These are phyloP conservation scores for Anisodus tanguticus DNA, from an alignment of 257 asterid species.

Conservation along the genomic window DNA sequence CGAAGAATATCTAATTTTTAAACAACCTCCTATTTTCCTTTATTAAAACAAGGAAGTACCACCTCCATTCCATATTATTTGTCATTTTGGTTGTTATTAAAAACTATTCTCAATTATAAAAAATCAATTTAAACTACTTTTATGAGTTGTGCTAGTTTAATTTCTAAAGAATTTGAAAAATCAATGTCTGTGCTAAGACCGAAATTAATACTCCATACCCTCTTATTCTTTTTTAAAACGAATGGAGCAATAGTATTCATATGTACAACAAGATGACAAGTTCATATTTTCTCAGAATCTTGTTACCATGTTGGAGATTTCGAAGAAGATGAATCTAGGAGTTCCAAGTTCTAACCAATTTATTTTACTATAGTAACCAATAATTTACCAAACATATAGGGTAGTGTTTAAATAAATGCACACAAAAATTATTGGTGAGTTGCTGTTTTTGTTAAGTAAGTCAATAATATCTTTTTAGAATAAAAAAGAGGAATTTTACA, in stretches of 20 bases:
- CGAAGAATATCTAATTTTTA: not conserved
- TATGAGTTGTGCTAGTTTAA: not conserved
- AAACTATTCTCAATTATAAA: not conserved
- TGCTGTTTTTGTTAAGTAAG: not conserved
- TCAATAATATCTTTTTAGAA: not conserved
- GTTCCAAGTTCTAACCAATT: not conserved
- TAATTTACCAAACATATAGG: not conserved
- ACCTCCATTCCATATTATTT: not conserved
- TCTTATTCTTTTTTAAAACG: not conserved
- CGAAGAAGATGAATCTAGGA: not conserved
- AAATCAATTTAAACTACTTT: not conserved
- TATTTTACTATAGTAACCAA: not conserved
- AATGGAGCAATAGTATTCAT: not conserved
- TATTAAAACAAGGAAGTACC: not conserved
- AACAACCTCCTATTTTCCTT: not conserved
- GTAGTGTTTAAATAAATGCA: not conserved
- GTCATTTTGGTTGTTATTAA: not conserved
- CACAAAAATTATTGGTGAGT: not conserved
- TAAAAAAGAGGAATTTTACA: not conserved
- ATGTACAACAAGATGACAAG: not conserved
- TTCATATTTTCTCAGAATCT: not conserved
- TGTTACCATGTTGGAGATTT: not conserved
- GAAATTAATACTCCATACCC: not conserved
- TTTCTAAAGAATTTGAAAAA: no score
- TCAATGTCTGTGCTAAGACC: not conserved